A percentile compares a stretch with the other conserved stretches of the same genome.
These are phyloP conservation scores for Hylodesmum podocarpum DNA, from an alignment of 306 rosid genomes.

Conservation along the genomic window DNA sequence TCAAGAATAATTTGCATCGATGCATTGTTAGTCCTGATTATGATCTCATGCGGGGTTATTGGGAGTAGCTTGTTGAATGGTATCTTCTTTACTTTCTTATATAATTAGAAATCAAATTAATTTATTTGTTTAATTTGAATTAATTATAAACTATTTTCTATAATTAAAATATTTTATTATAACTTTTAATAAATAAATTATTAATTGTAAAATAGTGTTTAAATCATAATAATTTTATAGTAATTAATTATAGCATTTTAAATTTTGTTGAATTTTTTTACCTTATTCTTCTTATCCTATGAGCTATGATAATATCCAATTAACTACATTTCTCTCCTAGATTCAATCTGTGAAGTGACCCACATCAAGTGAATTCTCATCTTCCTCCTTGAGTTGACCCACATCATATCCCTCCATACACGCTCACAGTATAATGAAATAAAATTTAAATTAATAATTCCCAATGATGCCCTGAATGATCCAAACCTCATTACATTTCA, in stretches of 20 bases:
- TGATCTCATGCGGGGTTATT: background rate
- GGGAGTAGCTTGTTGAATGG: background rate
- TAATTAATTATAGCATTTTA: background rate
- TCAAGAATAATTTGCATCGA: background rate
- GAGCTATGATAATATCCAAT: too few relatives aligned
- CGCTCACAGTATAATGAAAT: background rate
- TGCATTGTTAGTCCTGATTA: background rate
- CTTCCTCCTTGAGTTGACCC: slow-evolving; percentile 73
- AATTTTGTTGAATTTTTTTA: too few relatives aligned
- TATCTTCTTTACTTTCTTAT: background rate
- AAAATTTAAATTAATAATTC: background rate
- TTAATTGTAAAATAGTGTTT: background rate
- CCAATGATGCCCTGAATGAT: background rate
- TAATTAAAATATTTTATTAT: background rate
- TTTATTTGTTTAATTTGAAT: background rate
- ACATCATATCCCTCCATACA: slow-evolving; percentile 45
- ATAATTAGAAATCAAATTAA: background rate
- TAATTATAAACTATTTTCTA: too few relatives aligned
- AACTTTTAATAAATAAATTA: background rate
- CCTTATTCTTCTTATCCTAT: too few relatives aligned
- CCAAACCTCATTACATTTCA: background rate
- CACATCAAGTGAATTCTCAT: background rate
- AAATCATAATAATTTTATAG: background rate
- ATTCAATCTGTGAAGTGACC: background rate
- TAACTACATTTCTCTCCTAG: too few relatives aligned